Evolutionary conservation across 2,329 filamentous ascomycete species (phyloP), one percentile per base, ranked within the genome.

Genomic region (Penicillium sp.): DNA sequence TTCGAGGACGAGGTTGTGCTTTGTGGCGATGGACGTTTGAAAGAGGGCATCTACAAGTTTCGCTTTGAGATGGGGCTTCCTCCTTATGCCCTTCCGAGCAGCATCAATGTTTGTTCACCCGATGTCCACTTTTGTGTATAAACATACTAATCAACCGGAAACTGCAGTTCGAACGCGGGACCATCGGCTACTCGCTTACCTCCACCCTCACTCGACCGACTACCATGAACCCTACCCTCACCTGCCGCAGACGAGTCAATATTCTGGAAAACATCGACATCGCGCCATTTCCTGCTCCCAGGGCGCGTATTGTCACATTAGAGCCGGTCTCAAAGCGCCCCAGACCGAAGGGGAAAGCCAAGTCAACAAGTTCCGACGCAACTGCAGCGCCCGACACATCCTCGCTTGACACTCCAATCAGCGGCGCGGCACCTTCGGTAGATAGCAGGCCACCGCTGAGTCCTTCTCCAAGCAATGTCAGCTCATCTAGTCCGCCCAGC

Each of bases 171-270:
- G 93, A 97, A 72, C 84, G 92, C 65, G 93, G 93, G 30, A 91
- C 89, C 2, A 89, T 99, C 61, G 86, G 87, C 16, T 99, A 97
- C 72, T 83, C 92, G 74, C 81, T 97, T 61, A 92, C 89, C 5
- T 87, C 92, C 28, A 96, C 90, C 8, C 71, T 97, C 49, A 97
- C 92, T 16, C 83, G 90, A 49, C 92, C 93, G 16, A 93, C 88
- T 0, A 84, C 90, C 5, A 95, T 96, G 54, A 80, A 86, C 12
- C 86, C 92, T 2, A 90, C 86, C 2, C 80, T 85, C 9, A 87
- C 82, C 30, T 93, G 88, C 71, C 89, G 95, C 58, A 81, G 84
- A 53, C 91, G 90, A 63, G 79, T 99, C 18, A 83, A 84, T 52
- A 75, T 96, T 7, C 75, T 88, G 29, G 89, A 96, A 68, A 83